Evolutionary conservation across 331 rosid genomes (phyloP).

Genomic region (Rhamnella rubrinervis): DNA sequence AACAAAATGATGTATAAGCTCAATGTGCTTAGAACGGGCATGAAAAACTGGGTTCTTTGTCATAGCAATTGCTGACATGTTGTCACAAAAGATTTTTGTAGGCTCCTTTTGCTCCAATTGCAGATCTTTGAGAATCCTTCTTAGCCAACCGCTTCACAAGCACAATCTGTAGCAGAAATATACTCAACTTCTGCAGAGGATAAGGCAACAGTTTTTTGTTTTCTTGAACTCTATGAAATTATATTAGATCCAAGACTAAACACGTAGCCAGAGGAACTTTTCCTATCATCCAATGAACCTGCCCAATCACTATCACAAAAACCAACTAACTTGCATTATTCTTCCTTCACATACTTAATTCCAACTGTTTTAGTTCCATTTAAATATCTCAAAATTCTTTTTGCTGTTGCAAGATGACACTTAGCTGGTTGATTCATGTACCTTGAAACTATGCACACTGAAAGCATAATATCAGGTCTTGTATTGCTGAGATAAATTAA

Average conservation of each 20-base stretch:
- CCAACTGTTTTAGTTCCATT: too few species aligned
- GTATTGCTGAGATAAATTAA: neutral
- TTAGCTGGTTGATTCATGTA: neutral
- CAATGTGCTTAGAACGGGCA: neutral
- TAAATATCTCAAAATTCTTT: neutral
- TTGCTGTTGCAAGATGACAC: neutral
- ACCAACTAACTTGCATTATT: neutral
- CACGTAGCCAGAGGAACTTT: neutral
- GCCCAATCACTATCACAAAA: neutral
- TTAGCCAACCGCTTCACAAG: neutral
- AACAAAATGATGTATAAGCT: neutral
- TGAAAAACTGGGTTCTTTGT: neutral
- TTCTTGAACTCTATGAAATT: neutral
- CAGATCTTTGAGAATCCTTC: neutral
- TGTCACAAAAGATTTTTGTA: neutral
- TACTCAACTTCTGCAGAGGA: slow-evolving; percentile 2
- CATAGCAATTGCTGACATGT: neutral
- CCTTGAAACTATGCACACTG: neutral
- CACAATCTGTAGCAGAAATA: neutral
- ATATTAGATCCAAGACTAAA: neutral
- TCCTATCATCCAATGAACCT: neutral
- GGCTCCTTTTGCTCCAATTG: neutral
- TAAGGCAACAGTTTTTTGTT: neutral
- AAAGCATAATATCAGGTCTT: neutral
- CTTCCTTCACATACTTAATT: neutral